phyloP scores from a whole-genome alignment of 768 basidiomycete species.

The Macrolepiota albuminosa region DNA sequence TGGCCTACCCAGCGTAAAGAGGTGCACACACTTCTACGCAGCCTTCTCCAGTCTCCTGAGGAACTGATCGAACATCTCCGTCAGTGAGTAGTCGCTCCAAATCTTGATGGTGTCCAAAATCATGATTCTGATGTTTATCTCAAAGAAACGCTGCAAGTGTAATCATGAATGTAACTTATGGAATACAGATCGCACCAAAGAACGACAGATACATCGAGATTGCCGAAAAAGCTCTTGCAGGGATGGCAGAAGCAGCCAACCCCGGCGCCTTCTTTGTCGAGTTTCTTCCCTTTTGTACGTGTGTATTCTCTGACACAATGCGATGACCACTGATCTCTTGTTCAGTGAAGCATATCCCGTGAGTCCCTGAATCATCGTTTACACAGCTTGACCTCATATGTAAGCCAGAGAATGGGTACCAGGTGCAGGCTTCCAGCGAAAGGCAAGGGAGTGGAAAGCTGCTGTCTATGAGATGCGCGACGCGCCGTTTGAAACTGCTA shows the following conservation, averaged over 20 bases:
- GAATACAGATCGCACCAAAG: conserved; percentile 37
- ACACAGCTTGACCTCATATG: neutral
- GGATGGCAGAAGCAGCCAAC: conserved; percentile 44
- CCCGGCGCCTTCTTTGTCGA: conserved; percentile 53
- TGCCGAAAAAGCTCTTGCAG: conserved; percentile 47
- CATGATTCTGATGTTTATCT: neutral
- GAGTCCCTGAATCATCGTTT: conserved; percentile 8
- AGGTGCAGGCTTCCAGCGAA: conserved; percentile 44
- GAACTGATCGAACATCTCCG: conserved; percentile 45
- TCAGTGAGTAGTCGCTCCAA: conserved; percentile 29
- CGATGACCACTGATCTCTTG: neutral
- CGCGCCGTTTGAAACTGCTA: conserved; percentile 33
- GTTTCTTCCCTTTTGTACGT: conserved; percentile 36
- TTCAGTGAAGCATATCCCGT: conserved; percentile 48
- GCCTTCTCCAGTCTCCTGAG: conserved; percentile 37
- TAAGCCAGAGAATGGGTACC: conserved; percentile 41
- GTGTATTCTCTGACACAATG: neutral
- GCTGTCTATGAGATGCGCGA: conserved; percentile 46
- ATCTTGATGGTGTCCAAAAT: neutral
- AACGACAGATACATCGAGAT: conserved; percentile 45
- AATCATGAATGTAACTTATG: conserved; percentile 51
- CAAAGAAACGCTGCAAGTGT: conserved; percentile 44
- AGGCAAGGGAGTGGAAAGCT: conserved; percentile 45
- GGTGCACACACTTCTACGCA: conserved; percentile 39
- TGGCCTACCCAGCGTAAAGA: conserved; percentile 43